These are phyloP conservation scores for Wallacemonas sp. DNA, from an alignment of 208 protist genomes.

Conservation along the genomic window DNA sequence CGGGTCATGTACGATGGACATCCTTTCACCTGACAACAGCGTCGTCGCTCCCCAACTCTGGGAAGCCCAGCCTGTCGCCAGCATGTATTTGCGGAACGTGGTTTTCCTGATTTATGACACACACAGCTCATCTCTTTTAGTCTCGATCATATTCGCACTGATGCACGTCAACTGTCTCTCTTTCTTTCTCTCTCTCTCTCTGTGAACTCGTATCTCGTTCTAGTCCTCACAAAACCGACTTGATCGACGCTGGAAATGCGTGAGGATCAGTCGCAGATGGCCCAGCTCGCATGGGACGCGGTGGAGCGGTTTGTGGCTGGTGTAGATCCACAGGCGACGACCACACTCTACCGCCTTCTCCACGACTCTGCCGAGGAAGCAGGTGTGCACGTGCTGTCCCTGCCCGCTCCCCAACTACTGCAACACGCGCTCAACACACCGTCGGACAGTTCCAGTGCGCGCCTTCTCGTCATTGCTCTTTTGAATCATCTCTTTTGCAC, in stretches of 20 bases:
- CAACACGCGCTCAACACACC: conserved; percentile 22
- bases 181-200: no score
- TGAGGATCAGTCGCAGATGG: conserved; percentile 3
- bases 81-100: no score
- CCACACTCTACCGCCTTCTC: conserved; percentile 16
- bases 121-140: no score
- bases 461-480: conserved; percentile 44
- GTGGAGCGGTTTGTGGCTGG: conserved; percentile 5
- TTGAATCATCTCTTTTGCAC: conserved; percentile 70
- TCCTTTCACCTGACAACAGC: no score
- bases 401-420: conserved; percentile 44
- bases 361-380: conserved; percentile 16
- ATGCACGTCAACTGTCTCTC: no score
- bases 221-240: no score
- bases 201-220: no score
- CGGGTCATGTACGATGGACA: no score
- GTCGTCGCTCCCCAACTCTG: no score
- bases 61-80: no score
- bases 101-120: no score
- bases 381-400: conserved; percentile 15
- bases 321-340: conserved; percentile 8
- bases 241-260: conserved; percentile 7
- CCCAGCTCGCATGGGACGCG: conserved; percentile 13
- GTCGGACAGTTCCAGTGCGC: not conserved
- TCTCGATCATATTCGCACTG: no score